Conservation (phyloP, 768 basidiomycete genomes). For the Xerocomellus amylosporus region DNA sequence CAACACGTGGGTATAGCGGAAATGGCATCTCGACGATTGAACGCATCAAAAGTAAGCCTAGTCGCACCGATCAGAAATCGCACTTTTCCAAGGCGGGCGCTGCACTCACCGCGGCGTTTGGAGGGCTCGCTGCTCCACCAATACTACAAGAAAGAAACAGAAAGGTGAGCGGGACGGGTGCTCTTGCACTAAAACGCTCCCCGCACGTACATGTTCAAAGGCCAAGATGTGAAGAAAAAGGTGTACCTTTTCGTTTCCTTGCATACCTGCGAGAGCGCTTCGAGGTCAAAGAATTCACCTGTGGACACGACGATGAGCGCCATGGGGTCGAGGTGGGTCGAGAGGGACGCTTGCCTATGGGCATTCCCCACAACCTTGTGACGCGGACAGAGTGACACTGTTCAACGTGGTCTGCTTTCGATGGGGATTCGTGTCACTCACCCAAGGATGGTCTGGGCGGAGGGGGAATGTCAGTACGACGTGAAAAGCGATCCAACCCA, state of each 20-base stretch:
- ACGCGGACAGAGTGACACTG: not conserved
- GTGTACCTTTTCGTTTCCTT: constrained; percentile 59
- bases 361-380: constrained; percentile 66
- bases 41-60: constrained; percentile 30
- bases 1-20: not conserved
- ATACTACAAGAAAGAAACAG: constrained; percentile 35
- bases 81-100: not conserved
- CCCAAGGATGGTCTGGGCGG: constrained; percentile 54
- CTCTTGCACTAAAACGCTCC: not conserved
- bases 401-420: not conserved
- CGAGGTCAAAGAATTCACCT: constrained; percentile 75
- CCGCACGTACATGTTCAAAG: constrained; percentile 59
- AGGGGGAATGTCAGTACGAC: not conserved
- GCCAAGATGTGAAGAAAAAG: constrained; percentile 78
- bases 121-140: constrained; percentile 67
- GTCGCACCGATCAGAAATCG: not conserved
- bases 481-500: not conserved
- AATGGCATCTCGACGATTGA: not conserved
- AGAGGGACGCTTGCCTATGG: constrained; percentile 47
- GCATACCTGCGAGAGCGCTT: constrained; percentile 56
- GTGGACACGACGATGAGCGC: not conserved
- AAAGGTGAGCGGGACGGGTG: not conserved
- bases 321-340: not conserved
- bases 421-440: constrained; percentile 30
- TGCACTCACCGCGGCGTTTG: constrained; percentile 64